Percentiles rank a stretch among this genome's conserved stretches.
phyloP scores from a whole-genome alignment of 176 grass and related monocot species.

The Oryza glaberrima region DNA sequence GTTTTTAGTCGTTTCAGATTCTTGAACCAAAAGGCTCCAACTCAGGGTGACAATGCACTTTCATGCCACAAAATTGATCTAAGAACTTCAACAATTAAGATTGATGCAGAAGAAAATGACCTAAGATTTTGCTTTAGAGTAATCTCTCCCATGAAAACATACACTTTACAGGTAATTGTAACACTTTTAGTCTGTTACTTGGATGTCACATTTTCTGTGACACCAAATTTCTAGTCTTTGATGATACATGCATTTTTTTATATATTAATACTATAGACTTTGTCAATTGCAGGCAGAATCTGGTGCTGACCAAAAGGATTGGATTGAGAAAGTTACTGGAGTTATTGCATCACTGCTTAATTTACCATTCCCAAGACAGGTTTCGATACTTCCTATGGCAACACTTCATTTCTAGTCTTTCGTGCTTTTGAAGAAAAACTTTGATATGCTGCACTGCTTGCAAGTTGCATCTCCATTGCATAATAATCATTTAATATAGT shows the following conservation, averaged over 20 bases:
- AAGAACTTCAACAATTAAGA: constrained; percentile 91
- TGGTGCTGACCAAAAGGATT: constrained; percentile 82
- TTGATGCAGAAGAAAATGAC: constrained; percentile 89
- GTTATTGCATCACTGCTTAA: constrained; percentile 97
- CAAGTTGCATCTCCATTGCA: neutral
- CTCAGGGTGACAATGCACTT: constrained; percentile 67
- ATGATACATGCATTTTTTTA: neutral
- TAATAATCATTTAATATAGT: constrained; percentile 35
- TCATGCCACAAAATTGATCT: constrained; percentile 81
- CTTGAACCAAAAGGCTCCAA: constrained; percentile 58
- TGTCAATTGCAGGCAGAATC: constrained; percentile 72
- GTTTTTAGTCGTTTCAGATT: constrained; percentile 77
- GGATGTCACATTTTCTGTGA: constrained; percentile 12
- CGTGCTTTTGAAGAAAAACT: neutral
- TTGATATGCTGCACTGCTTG: neutral
- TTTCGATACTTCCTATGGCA: constrained; percentile 41
- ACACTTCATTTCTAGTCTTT: constrained; percentile 4
- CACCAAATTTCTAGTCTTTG: constrained; percentile 11
- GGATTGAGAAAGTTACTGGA: constrained; percentile 94
- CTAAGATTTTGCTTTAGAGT: constrained; percentile 97
- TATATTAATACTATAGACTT: constrained; percentile 35
- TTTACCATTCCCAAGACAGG: constrained; percentile 69
- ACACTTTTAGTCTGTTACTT: neutral
- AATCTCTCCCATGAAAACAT: constrained; percentile 82
- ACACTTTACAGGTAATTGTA: constrained; percentile 83